Conservation (phyloP, 1,139 yeast genomes). For the Nakaseomyces glabratus region DNA sequence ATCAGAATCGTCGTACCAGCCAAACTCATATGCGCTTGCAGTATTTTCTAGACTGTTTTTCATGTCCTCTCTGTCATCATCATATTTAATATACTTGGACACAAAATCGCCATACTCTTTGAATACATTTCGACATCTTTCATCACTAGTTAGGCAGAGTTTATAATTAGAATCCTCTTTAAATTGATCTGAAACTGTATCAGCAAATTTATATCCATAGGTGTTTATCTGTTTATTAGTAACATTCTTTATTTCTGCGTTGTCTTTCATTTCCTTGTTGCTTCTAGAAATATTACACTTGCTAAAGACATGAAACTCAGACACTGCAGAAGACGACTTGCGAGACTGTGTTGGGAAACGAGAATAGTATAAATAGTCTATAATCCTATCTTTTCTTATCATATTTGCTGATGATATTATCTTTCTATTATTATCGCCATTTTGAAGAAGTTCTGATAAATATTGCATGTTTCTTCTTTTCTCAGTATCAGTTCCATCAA, state of each 20-base stretch:
- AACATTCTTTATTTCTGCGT: background rate
- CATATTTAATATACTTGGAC: conserved; percentile 40
- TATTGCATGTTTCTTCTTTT: conserved; percentile 18
- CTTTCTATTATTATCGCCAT: conserved; percentile 19
- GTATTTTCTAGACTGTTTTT: conserved; percentile 46
- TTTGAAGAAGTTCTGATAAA: conserved; percentile 15
- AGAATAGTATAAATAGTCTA: conserved; percentile 20
- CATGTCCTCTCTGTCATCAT: conserved; percentile 53
- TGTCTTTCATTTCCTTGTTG: background rate
- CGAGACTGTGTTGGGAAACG: conserved; percentile 11
- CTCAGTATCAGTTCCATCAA: conserved; percentile 13
- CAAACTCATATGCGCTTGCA: conserved; percentile 48
- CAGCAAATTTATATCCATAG: background rate
- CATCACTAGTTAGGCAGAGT: conserved; percentile 8
- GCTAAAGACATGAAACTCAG: conserved; percentile 29
- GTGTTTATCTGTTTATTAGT: conserved; percentile 3
- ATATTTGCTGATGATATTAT: conserved; percentile 19
- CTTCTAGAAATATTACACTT: conserved; percentile 31
- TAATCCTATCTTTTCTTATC: background rate
- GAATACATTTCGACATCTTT: conserved; percentile 37
- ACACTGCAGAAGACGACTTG: conserved; percentile 6
- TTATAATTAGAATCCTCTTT: conserved; percentile 9
- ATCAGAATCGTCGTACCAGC: conserved; percentile 43
- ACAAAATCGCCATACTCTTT: conserved; percentile 42
- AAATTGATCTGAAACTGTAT: conserved; percentile 7